Conservation (phyloP, 1,139 yeast genomes). For the Hemisphaericaspora subhashii region DNA sequence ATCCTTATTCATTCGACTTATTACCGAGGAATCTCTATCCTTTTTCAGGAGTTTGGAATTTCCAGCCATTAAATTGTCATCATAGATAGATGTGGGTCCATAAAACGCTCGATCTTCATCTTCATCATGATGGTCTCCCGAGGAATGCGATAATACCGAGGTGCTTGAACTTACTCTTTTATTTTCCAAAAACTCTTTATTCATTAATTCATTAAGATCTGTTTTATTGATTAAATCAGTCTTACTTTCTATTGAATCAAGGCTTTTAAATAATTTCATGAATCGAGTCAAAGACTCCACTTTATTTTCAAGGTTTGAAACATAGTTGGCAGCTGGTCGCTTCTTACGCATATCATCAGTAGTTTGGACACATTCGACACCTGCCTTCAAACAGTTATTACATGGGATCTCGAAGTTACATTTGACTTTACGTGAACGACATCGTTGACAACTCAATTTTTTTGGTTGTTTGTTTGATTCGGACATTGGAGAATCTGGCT, state of each 20-base stretch:
- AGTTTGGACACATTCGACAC: constrained; percentile 50
- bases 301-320: constrained; percentile 34
- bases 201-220: constrained; percentile 17
- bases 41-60: constrained; percentile 21
- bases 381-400: constrained; percentile 44
- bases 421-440: constrained; percentile 54
- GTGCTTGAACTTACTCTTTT: neutral
- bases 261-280: constrained; percentile 24
- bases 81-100: constrained; percentile 54
- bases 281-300: constrained; percentile 25
- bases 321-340: constrained; percentile 53
- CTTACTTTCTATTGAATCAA: constrained; percentile 23
- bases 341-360: constrained; percentile 54
- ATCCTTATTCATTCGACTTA: constrained; percentile 30
- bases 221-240: constrained; percentile 21
- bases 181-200: constrained; percentile 8
- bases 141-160: neutral
- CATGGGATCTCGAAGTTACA: constrained; percentile 56
- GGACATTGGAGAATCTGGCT: neutral
- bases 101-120: constrained; percentile 36
- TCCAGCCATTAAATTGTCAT: constrained; percentile 28
- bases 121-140: constrained; percentile 16
- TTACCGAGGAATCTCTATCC: constrained; percentile 19
- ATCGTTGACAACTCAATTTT: constrained; percentile 43
- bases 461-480: constrained; percentile 5